phyloP scores from a whole-genome alignment of 2,329 filamentous ascomycete genomes.

The Domatiomyces catenatus region DNA sequence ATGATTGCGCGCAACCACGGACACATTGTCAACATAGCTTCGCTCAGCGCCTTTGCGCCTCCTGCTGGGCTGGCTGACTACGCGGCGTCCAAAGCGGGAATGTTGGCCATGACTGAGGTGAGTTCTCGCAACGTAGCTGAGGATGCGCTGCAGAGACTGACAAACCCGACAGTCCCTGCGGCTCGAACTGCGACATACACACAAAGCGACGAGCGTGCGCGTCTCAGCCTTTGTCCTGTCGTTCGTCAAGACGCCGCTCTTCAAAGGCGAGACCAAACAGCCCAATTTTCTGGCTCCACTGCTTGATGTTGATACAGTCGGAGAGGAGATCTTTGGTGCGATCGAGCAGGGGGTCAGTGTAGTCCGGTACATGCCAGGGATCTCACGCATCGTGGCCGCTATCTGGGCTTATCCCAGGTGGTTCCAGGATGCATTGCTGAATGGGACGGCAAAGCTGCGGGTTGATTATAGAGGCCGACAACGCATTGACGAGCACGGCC shows the following conservation, averaged over 20 bases:
- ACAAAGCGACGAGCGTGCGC: not conserved
- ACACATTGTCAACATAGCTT: conserved; percentile 57
- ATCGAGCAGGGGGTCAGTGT: conserved; percentile 22
- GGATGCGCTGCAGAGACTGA: conserved; percentile 37
- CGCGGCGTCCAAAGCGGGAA: conserved; percentile 48
- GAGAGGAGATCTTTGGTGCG: conserved; percentile 41
- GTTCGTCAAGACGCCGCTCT: not conserved
- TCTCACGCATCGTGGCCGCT: too few relatives aligned
- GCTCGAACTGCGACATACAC: not conserved
- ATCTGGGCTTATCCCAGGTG: too few relatives aligned
- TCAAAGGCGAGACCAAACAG: conserved; percentile 25
- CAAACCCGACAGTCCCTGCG: conserved; percentile 32
- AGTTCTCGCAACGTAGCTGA: conserved; percentile 21
- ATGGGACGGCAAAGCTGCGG: too few relatives aligned
- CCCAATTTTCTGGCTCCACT: conserved; percentile 41
- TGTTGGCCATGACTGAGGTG: conserved; percentile 52
- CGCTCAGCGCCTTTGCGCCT: conserved; percentile 43
- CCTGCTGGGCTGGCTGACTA: conserved; percentile 54
- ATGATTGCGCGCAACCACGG: conserved; percentile 53
- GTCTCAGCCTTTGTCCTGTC: not conserved
- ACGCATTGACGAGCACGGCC: too few relatives aligned
- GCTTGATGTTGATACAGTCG: conserved; percentile 37
- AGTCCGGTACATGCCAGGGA: too few relatives aligned
- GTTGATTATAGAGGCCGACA: too few relatives aligned
- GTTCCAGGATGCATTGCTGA: too few relatives aligned